These are phyloP conservation scores for Colletotrichum scovillei DNA, from an alignment of 2,329 filamentous ascomycete species.

Conservation along the genomic window DNA sequence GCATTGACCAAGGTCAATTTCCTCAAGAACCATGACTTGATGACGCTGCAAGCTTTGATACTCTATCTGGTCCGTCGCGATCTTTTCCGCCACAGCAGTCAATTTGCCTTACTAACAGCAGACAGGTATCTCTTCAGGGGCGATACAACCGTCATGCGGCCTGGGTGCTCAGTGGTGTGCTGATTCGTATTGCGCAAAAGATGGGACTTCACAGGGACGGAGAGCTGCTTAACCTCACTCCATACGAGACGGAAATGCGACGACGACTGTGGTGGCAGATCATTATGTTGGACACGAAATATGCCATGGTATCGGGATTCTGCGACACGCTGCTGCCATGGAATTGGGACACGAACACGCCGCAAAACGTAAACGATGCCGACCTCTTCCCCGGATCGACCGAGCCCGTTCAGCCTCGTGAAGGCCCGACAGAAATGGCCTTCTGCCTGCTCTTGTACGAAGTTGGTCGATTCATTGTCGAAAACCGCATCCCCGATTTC, in stretches of 20 bases:
- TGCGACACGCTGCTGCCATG: constrained; percentile 62
- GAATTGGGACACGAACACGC: constrained; percentile 67
- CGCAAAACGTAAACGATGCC: constrained; percentile 68
- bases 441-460: constrained; percentile 64
- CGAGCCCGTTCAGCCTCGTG: constrained; percentile 61
- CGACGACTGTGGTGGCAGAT: constrained; percentile 76
- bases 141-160: constrained; percentile 69
- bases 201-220: constrained; percentile 76
- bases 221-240: constrained; percentile 63
- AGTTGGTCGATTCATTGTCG: constrained; percentile 61
- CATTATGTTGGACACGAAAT: constrained; percentile 67
- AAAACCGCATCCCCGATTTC: constrained; percentile 52
- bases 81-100: neutral
- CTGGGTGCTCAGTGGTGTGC: constrained; percentile 70
- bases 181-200: constrained; percentile 73
- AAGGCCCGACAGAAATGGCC: constrained; percentile 72
- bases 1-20: constrained; percentile 66
- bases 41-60: constrained; percentile 68
- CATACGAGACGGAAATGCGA: constrained; percentile 76
- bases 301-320: constrained; percentile 68
- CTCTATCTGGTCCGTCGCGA: constrained; percentile 62
- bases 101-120: constrained; percentile 29
- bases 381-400: constrained; percentile 66
- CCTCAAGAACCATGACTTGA: constrained; percentile 67
- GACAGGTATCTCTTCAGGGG: constrained; percentile 65